Conservation (phyloP, 805 yeast species). For the Cyberlindnera samutprakarnensis region DNA sequence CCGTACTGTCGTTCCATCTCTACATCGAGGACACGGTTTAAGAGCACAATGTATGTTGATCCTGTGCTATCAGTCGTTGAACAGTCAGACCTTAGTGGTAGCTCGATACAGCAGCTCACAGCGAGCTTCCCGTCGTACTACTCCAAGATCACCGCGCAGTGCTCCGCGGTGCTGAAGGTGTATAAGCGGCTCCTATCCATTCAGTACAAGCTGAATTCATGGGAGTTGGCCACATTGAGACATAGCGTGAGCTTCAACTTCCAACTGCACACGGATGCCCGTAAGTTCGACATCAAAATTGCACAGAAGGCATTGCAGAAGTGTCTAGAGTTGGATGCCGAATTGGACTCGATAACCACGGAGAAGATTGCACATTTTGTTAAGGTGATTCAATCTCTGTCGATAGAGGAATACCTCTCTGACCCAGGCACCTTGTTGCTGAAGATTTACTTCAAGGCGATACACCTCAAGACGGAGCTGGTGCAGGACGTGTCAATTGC, state of each 20-base stretch:
- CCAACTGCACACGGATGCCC: constrained; percentile 10
- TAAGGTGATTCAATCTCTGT: constrained; percentile 26
- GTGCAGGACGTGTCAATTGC: constrained; percentile 47
- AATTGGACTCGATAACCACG: constrained; percentile 36
- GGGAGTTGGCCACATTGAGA: constrained; percentile 26
- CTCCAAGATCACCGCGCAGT: constrained; percentile 16
- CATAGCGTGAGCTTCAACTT: constrained; percentile 23
- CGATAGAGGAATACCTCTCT: constrained; percentile 17
- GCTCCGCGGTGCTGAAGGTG: constrained; percentile 21
- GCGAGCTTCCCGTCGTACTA: constrained; percentile 9
- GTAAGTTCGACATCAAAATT: constrained; percentile 44
- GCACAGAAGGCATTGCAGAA: constrained; percentile 45
- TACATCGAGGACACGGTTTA: background rate
- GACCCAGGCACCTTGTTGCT: constrained; percentile 19
- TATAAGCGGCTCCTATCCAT: constrained; percentile 22
- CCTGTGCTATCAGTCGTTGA: constrained; percentile 11
- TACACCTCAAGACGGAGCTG: constrained; percentile 43
- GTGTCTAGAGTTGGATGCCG: constrained; percentile 38
- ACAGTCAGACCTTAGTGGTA: constrained; percentile 4
- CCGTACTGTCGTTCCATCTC: background rate
- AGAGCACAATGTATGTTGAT: constrained; percentile 8
- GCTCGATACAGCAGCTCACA: constrained; percentile 7
- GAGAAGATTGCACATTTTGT: constrained; percentile 38
- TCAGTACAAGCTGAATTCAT: constrained; percentile 23
- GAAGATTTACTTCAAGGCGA: constrained; percentile 25